Evolutionary conservation across 805 yeast species (phyloP).

Genomic region (Spathaspora arborariae): DNA sequence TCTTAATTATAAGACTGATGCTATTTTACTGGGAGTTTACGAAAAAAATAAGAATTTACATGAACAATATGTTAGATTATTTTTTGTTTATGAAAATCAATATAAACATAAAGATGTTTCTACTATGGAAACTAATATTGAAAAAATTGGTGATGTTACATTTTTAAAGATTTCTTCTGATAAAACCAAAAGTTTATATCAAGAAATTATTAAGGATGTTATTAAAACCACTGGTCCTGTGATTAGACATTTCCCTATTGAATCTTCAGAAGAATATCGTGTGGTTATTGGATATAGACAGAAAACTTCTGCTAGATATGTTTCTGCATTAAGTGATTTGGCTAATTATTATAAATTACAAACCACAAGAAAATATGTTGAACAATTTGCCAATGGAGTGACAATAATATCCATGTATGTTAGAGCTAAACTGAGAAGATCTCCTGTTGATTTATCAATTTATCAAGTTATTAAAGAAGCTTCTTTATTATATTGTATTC

Average conservation of each 20-base stretch:
- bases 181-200: slow-evolving; percentile 76
- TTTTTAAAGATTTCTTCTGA: slow-evolving; percentile 74
- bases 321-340: slow-evolving; percentile 79
- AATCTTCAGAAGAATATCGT: slow-evolving; percentile 78
- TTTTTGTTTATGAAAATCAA: slow-evolving; percentile 75
- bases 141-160: slow-evolving; percentile 70
- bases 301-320: slow-evolving; percentile 80
- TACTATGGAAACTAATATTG: slow-evolving; percentile 48
- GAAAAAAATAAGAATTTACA: slow-evolving; percentile 33
- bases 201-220: slow-evolving; percentile 67
- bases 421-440: slow-evolving; percentile 51
- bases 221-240: slow-evolving; percentile 83
- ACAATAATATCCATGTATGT: slow-evolving; percentile 86
- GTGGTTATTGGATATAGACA: slow-evolving; percentile 85
- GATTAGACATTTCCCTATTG: slow-evolving; percentile 78
- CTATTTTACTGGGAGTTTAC: slow-evolving; percentile 38
- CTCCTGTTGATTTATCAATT: slow-evolving; percentile 68
- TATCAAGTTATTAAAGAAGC: slow-evolving; percentile 93
- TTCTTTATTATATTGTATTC: slow-evolving; percentile 85
- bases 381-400: slow-evolving; percentile 86
- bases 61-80: slow-evolving; percentile 58
- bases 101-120: slow-evolving; percentile 17
- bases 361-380: slow-evolving; percentile 87
- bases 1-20: slow-evolving; percentile 43
- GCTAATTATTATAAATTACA: slow-evolving; percentile 85